These are phyloP conservation scores for Pythium periplocum DNA, from an alignment of 352 stramenopile species.

Conservation along the genomic window DNA sequence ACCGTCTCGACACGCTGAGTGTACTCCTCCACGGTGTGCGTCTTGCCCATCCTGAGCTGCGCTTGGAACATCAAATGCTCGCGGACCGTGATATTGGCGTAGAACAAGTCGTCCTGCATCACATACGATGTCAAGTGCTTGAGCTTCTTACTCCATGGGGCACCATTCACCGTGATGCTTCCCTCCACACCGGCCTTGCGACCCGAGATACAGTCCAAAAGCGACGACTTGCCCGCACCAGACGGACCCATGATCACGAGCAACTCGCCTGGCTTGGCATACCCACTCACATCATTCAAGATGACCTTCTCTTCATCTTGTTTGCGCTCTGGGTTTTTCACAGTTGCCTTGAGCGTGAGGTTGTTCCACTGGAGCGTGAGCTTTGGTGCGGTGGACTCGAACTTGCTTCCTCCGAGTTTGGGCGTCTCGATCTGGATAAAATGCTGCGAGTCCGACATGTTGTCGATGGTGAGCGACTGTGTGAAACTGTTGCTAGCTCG, in stretches of 20 bases:
- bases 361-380: conserved; percentile 39
- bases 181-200: conserved; percentile 75
- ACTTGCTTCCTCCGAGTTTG: background rate
- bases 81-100: conserved; percentile 83
- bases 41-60: conserved; percentile 61
- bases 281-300: conserved; percentile 40
- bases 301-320: conserved; percentile 42
- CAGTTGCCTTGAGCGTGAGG: conserved; percentile 21
- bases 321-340: conserved; percentile 42
- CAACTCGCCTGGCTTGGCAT: conserved; percentile 39
- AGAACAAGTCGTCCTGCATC: conserved; percentile 89
- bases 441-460: background rate
- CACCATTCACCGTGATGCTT: conserved; percentile 60
- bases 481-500: conserved; percentile 4
- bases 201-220: conserved; percentile 92
- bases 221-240: conserved; percentile 88
- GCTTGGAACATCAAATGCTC: conserved; percentile 87
- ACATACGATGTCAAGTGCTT: conserved; percentile 47
- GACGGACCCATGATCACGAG: conserved; percentile 67
- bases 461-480: too few relatives aligned
- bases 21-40: conserved; percentile 22
- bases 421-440: conserved; percentile 10
- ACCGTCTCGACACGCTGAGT: conserved; percentile 39
- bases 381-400: background rate
- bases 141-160: conserved; percentile 21